Percentiles rank a stretch among this genome's conserved stretches.
These are phyloP conservation scores for Globisporangium uncinulatum DNA, from an alignment of 352 stramenopile genomes.

Conservation along the genomic window DNA sequence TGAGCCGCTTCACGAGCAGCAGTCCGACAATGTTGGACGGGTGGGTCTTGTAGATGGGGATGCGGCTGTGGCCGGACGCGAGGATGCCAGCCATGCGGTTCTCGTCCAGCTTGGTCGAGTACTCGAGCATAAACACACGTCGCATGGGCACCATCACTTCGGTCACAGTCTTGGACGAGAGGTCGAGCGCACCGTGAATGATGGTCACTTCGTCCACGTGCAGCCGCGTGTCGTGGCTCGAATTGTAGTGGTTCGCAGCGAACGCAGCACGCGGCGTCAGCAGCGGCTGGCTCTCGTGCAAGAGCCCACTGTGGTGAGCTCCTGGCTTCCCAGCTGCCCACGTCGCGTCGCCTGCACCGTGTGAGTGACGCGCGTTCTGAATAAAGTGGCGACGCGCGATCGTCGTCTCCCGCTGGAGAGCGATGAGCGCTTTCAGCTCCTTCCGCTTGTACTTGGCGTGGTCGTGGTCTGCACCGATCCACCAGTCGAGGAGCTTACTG, in stretches of 20 bases:
- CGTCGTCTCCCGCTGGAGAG: constrained; percentile 62
- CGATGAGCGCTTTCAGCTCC: constrained; percentile 87
- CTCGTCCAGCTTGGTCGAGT: constrained; percentile 67
- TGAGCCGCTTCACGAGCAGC: constrained; percentile 86
- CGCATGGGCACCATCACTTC: constrained; percentile 87
- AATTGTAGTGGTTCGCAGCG: constrained; percentile 23
- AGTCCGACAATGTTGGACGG: constrained; percentile 76
- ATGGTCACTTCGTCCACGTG: constrained; percentile 89
- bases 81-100: constrained; percentile 82
- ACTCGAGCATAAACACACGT: constrained; percentile 82
- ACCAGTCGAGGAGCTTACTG: constrained; percentile 84
- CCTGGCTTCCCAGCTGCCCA: too few species aligned
- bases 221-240: constrained; percentile 36
- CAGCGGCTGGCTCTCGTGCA: constrained; percentile 16
- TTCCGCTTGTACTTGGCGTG: constrained; percentile 83
- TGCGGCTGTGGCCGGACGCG: constrained; percentile 76
- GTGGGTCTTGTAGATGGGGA: constrained; percentile 84
- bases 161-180: constrained; percentile 81
- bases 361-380: constrained; percentile 15
- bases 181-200: constrained; percentile 87
- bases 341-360: not conserved
- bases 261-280: constrained; percentile 20
- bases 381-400: constrained; percentile 28
- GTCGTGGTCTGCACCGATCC: constrained; percentile 74
- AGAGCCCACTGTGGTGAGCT: constrained; percentile 8